phyloP scores from a whole-genome alignment of 495 filamentous ascomycete genomes.

The Monascus purpureus region DNA sequence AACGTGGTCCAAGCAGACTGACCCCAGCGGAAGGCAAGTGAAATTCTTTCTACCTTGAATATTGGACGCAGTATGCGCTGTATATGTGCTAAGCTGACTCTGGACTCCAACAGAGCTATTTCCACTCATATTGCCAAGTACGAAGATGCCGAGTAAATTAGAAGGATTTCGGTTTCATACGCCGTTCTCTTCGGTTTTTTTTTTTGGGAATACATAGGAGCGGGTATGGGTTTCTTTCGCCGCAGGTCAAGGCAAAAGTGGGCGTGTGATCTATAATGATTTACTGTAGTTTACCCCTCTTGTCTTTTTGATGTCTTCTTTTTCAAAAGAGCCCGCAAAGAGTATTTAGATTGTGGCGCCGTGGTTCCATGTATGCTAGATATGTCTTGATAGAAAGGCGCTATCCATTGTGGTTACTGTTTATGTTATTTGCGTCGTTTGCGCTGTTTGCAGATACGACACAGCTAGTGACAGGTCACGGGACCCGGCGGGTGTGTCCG shows the following conservation, averaged over 20 bases:
- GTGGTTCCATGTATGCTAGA: too few species aligned
- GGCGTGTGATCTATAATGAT: background rate
- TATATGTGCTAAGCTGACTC: background rate
- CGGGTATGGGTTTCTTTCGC: slow-evolving; percentile 11
- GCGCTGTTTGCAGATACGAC: too few species aligned
- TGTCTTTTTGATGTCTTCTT: background rate
- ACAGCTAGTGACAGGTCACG: slow-evolving; percentile 11
- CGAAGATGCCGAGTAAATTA: slow-evolving; percentile 24
- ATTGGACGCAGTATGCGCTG: too few species aligned
- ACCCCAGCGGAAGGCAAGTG: slow-evolving; percentile 68
- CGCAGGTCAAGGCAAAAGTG: slow-evolving; percentile 7
- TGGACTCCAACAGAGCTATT: slow-evolving; percentile 41
- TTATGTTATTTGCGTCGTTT: too few species aligned
- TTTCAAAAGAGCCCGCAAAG: background rate
- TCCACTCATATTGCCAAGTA: slow-evolving; percentile 57
- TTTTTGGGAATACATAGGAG: slow-evolving; percentile 9
- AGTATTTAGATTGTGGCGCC: background rate
- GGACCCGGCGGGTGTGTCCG: slow-evolving; percentile 30
- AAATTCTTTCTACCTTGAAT: too few species aligned
- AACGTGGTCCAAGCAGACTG: slow-evolving; percentile 93
- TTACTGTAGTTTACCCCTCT: background rate
- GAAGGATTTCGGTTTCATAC: slow-evolving; percentile 1
- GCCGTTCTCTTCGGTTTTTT: slow-evolving; percentile 1
- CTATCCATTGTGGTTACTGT: too few species aligned
- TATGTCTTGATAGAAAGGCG: too few species aligned